Evolutionary conservation across 257 asterid species (phyloP), one percentile per base, ranked within the genome.

Genomic region (Orobanche coerulescens): DNA sequence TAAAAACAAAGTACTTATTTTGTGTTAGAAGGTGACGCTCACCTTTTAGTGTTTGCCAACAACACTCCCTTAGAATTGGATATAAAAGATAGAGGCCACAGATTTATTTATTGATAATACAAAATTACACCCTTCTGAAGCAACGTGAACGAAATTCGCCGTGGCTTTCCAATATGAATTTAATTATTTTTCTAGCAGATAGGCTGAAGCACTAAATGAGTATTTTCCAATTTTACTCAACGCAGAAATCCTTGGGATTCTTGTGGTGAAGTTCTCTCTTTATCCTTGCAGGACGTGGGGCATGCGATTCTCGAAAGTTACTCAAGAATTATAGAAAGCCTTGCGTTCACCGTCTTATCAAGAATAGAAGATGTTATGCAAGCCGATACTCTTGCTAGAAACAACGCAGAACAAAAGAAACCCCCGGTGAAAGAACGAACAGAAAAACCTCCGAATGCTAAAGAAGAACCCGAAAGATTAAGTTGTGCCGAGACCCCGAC

Each of bases 291-390:
- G 98, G 98, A 91, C 61, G 90, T 91, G 63, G 98, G 98, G 48
- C 98, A 83, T 0, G 94, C 96, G 1, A 66, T 91, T 49, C 78
- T 88, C 12, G 98, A 91, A 67, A 91, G 98, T 81, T 91, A 91
- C 71, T 91, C 97, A 24, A 80, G 97, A 77, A 83, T 86, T 44
- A 73, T 91, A 26, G 97, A 91, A 64, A 91, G 90, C 48, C 59
- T 86, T 54, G 98, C 95, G 33, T 86, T 67, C 71, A 91, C 86
- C 4, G 91, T 91, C 18, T 58, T 88, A 71, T 85, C 98, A 28
- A 73, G 96, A 70, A 78, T 91, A 77, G 94, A 85, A 15, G 94
- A 91, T 19, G 92, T 91, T 2, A 75, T 87, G 65, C 83, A 77
- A 7, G 95, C 90, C 0, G 96, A 91, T 64, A 33, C 78, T 15